phyloP scores from a whole-genome alignment of 345 rosid genomes.

The Laguncularia racemosa region DNA sequence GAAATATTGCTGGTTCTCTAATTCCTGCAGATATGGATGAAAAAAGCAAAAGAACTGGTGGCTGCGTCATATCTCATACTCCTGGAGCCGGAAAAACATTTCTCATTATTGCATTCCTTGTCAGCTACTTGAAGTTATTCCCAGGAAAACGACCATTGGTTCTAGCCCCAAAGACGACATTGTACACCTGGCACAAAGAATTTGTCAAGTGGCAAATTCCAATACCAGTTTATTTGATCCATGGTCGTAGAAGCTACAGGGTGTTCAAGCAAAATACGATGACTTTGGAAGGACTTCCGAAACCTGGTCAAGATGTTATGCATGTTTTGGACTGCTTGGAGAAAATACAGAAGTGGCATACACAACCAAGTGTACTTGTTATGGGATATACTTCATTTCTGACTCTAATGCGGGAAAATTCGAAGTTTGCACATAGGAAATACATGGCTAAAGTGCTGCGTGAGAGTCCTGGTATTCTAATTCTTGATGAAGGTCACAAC shows the following conservation, averaged over 20 bases:
- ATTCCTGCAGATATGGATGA: conserved; percentile 52
- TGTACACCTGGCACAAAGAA: conserved; percentile 94
- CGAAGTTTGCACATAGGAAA: conserved; percentile 66
- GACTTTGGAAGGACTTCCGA: conserved; percentile 40
- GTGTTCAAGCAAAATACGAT: conserved; percentile 33
- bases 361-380: conserved; percentile 85
- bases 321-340: conserved; percentile 85
- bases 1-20: conserved; percentile 67
- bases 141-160: conserved; percentile 79
- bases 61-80: conserved; percentile 89
- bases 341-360: conserved; percentile 90
- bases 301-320: conserved; percentile 73
- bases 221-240: conserved; percentile 76
- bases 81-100: conserved; percentile 96
- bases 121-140: conserved; percentile 78
- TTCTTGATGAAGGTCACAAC: conserved; percentile 91
- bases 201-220: conserved; percentile 88
- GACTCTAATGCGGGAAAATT: conserved; percentile 80
- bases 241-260: conserved; percentile 68
- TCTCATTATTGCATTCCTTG: conserved; percentile 81
- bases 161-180: conserved; percentile 92
- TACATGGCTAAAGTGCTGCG: conserved; percentile 83
- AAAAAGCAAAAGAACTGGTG: conserved; percentile 49
- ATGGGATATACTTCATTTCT: conserved; percentile 94
- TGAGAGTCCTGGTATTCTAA: conserved; percentile 78